Conservation (phyloP, 441 rosid genomes). For the Rhodomyrtus psidioides region DNA sequence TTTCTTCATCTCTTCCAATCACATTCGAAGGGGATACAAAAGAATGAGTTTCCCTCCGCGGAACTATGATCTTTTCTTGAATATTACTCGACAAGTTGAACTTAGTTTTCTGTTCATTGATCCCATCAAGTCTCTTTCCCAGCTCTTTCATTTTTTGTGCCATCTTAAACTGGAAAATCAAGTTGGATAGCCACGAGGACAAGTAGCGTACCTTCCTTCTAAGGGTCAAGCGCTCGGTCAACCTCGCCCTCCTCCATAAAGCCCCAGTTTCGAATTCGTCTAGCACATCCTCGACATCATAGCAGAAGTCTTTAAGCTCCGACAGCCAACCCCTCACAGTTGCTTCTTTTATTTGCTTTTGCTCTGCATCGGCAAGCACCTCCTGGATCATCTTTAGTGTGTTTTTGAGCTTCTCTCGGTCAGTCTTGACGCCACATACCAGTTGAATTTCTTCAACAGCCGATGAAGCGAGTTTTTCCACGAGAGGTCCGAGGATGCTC, state of each 20-base stretch:
- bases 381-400: background rate
- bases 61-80: background rate
- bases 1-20: conserved; percentile 10
- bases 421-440: background rate
- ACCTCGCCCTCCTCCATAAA: background rate
- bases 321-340: background rate
- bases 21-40: background rate
- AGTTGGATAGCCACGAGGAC: background rate
- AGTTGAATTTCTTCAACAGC: background rate
- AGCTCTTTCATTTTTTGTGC: background rate
- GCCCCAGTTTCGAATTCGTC: background rate
- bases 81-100: background rate
- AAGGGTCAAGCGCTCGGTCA: background rate
- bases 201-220: background rate
- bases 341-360: background rate
- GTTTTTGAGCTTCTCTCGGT: background rate
- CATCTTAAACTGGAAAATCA: background rate
- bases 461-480: background rate
- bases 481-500: background rate
- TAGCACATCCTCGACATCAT: background rate
- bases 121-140: background rate
- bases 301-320: background rate
- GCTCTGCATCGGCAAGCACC: background rate
- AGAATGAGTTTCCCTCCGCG: background rate
- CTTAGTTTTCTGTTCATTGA: background rate